Evolutionary conservation across 148 eudicot species (phyloP), one percentile per base, ranked within the genome.

Genomic region (Diospyros lotus): DNA sequence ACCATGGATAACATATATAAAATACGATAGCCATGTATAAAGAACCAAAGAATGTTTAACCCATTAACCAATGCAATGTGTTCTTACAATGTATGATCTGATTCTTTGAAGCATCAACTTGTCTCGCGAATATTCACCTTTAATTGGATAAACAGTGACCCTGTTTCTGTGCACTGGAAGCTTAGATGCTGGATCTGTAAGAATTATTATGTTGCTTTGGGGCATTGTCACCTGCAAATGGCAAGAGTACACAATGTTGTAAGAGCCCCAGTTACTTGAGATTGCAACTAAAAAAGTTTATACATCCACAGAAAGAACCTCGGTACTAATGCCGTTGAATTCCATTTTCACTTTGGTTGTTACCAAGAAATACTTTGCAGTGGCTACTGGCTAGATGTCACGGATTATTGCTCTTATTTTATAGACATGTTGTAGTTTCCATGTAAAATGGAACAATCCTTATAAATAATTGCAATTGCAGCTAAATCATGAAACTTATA

Each of bases 51-150:
- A n/a, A 41, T 28, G 28, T 28, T 28, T 28, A 28, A 69, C 78
- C 50, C 46, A 54, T 66, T 52, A 76, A 75, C 73, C 64, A 78
- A 77, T 64, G 73, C 75, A 78, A 68, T 79, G 79, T 69, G 80
- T 86, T 75, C 99, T 95, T 96, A 96, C 98, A 89, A 91, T 96
- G 98, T 95, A 96, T 77, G 99, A 93, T 88, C 86, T 96, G 94
- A 96, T 96, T 96, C 99, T 89, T 93, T 96, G 99, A 81, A 96
- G 99, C 97, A 96, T 96, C 99, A 96, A 93, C 89, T 77, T 85
- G 88, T 93, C 94, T 83, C 98, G 87, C 54, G 99, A 91, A 88
- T 93, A 96, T 82, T 96, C 94, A 86, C 99, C 99, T 88, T 81
- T 85, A 80, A 96, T 93, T 13, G 97, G 97, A 77, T 83, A 85